Conservation (phyloP, 2,329 filamentous ascomycete genomes). For the Periconia macrospinosa region DNA sequence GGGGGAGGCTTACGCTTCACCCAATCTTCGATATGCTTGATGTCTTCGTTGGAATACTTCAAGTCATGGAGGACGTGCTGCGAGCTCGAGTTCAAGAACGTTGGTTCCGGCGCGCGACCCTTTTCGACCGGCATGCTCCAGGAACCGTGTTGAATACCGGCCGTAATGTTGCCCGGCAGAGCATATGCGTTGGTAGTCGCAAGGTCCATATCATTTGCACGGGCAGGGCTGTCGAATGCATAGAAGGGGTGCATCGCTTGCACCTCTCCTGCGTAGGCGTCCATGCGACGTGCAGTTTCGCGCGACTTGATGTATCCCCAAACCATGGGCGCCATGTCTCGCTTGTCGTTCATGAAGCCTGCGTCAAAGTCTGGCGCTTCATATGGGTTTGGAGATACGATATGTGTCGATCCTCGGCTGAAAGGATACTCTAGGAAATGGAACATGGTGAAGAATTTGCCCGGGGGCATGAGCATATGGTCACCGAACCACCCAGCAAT, state of each 20-base stretch:
- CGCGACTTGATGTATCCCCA: conserved; percentile 84
- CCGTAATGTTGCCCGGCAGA: conserved; percentile 69
- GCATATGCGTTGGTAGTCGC: conserved; percentile 75
- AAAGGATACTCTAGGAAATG: conserved; percentile 79
- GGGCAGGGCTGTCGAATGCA: conserved; percentile 68
- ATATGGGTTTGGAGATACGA: conserved; percentile 72
- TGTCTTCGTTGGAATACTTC: conserved; percentile 65
- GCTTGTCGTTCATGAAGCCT: conserved; percentile 83
- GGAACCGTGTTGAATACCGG: conserved; percentile 72
- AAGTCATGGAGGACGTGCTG: conserved; percentile 65
- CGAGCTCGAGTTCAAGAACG: conserved; percentile 65
- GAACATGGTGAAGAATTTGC: conserved; percentile 84
- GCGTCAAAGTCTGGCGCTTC: conserved; percentile 76
- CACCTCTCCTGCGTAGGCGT: conserved; percentile 74
- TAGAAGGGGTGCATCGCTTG: conserved; percentile 70
- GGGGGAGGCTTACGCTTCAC: conserved; percentile 39
- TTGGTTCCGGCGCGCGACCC: conserved; percentile 54
- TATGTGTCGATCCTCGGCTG: conserved; percentile 72
- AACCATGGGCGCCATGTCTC: conserved; percentile 78
- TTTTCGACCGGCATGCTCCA: conserved; percentile 66
- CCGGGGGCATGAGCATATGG: conserved; percentile 65
- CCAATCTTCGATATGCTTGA: conserved; percentile 69
- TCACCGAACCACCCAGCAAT: conserved; percentile 60
- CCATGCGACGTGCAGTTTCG: conserved; percentile 77
- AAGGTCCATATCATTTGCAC: conserved; percentile 73